Evolutionary conservation across 257 asterid species (phyloP).

Genomic region (Solanum appendiculatum): DNA sequence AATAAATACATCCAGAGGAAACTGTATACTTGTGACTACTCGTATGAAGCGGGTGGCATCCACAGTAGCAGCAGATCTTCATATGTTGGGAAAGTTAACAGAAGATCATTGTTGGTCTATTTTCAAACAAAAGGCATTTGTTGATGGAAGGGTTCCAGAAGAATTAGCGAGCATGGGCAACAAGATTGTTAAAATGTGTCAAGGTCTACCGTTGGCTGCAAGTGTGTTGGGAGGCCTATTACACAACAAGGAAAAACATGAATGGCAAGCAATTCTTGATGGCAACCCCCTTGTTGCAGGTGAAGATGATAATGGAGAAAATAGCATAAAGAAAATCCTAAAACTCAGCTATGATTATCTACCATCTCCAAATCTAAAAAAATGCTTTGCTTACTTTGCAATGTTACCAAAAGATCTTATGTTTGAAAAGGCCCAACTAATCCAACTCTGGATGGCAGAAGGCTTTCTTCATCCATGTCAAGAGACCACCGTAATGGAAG

Average conservation of each 20-base stretch:
- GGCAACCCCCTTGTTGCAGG: background rate
- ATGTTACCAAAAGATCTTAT: slow-evolving; percentile 5
- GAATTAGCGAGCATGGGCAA: background rate
- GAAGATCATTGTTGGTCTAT: slow-evolving; percentile 4
- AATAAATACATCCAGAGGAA: background rate
- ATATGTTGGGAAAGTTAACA: background rate
- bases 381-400: slow-evolving; percentile 14
- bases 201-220: slow-evolving; percentile 12
- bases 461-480: background rate
- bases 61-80: background rate
- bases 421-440: slow-evolving; percentile 6
- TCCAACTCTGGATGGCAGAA: slow-evolving; percentile 25
- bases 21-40: slow-evolving; percentile 13
- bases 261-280: slow-evolving; percentile 7
- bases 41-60: slow-evolving; percentile 1
- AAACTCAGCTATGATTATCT: slow-evolving; percentile 15
- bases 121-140: slow-evolving; percentile 8
- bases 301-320: background rate
- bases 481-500: slow-evolving; percentile 7
- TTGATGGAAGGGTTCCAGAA: background rate
- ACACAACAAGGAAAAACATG: background rate
- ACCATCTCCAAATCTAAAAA: slow-evolving; percentile 4
- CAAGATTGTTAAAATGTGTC: background rate
- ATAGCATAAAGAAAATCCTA: background rate
- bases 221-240: slow-evolving; percentile 1